Percentiles rank a stretch among this genome's conserved stretches.
phyloP scores from a whole-genome alignment of 441 rosid species.

The Corymbia citriodora region DNA sequence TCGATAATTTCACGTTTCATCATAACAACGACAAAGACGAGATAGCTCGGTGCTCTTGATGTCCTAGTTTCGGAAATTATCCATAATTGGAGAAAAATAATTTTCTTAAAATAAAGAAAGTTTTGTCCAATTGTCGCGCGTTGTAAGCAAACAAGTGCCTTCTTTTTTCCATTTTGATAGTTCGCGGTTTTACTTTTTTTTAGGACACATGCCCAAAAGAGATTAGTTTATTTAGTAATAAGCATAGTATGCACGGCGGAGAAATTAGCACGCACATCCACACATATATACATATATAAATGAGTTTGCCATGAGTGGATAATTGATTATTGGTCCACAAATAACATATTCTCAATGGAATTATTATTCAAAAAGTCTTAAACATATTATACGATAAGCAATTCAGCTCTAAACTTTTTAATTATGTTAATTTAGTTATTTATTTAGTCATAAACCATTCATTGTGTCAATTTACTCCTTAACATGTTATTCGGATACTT shows the following conservation, averaged over 20 bases:
- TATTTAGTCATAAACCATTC: too few species aligned
- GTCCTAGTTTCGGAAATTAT: background rate
- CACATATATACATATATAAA: too few species aligned
- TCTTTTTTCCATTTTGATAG: background rate
- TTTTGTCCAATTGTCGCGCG: background rate
- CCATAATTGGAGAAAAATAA: background rate
- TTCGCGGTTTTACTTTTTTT: background rate
- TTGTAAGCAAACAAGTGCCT: background rate
- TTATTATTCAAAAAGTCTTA: too few species aligned
- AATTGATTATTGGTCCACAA: background rate
- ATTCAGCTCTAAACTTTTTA: too few species aligned
- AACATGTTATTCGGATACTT: too few species aligned
- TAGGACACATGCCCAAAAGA: background rate
- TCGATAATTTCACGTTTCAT: background rate
- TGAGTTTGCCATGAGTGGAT: background rate
- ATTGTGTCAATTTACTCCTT: rapidly evolving
- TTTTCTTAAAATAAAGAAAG: background rate
- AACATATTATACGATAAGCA: too few species aligned
- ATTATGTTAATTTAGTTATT: too few species aligned
- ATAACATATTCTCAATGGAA: background rate
- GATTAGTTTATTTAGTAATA: background rate
- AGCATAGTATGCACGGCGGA: too few species aligned
- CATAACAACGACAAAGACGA: background rate
- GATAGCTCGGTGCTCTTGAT: background rate
- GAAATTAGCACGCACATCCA: too few species aligned